These are phyloP conservation scores for Saccharomycopsis sp. DNA, from an alignment of 805 yeast genomes.

Conservation along the genomic window DNA sequence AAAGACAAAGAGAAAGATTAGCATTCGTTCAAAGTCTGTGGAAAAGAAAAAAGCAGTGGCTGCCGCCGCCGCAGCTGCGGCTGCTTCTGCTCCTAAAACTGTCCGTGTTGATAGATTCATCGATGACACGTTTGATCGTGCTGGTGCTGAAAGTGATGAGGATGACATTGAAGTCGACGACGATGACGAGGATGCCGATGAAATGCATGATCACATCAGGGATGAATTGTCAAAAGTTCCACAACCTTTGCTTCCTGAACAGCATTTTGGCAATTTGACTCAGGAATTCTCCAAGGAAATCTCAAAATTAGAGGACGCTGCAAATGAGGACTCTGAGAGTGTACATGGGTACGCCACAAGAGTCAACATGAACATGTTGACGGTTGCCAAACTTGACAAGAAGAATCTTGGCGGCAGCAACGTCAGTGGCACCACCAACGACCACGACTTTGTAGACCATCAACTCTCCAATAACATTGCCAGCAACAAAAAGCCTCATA, in stretches of 20 bases:
- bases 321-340: slow-evolving; percentile 1
- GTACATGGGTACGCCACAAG: slow-evolving; percentile 7
- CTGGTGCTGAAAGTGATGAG: slow-evolving; percentile 4
- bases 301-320: slow-evolving; percentile 5
- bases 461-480: slow-evolving; percentile 10
- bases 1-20: slow-evolving; percentile 24
- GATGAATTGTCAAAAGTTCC: slow-evolving; percentile 19
- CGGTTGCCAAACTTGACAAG: slow-evolving; percentile 18
- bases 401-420: background rate
- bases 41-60: background rate
- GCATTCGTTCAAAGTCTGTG: background rate
- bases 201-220: slow-evolving; percentile 14
- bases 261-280: slow-evolving; percentile 19
- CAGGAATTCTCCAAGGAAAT: slow-evolving; percentile 18
- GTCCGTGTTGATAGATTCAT: slow-evolving; percentile 13
- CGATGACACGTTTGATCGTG: slow-evolving; percentile 12
- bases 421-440: background rate
- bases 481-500: slow-evolving; percentile 18
- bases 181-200: slow-evolving; percentile 6
- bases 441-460: background rate
- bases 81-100: too few species aligned
- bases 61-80: too few species aligned
- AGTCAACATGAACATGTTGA: slow-evolving; percentile 11
- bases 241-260: slow-evolving; percentile 21
- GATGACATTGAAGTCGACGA: slow-evolving; percentile 5